Conservation (phyloP, 257 asterid species). For the Rehmannia glutinosa region DNA sequence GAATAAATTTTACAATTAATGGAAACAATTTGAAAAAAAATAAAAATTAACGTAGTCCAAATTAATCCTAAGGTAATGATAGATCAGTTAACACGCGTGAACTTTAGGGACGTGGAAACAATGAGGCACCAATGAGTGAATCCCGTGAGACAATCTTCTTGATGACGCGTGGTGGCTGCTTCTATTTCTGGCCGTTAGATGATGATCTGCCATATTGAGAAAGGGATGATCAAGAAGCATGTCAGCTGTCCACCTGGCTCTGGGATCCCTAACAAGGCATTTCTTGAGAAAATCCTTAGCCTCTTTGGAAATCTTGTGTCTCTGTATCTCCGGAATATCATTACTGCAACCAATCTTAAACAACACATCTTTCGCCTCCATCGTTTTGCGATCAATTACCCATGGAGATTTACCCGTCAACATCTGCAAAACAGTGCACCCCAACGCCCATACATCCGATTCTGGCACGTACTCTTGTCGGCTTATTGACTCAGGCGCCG, state of each 20-base stretch:
- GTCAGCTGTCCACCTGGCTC: conserved; percentile 5
- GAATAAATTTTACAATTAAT: too few species aligned
- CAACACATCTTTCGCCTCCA: conserved; percentile 1
- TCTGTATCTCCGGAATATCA: conserved; percentile 4
- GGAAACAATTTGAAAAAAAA: too few species aligned
- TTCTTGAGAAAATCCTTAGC: conserved; percentile 10
- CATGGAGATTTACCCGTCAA: conserved; percentile 19
- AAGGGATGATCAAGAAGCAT: conserved; percentile 18
- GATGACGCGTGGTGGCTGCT: neutral
- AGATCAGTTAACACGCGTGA: neutral
- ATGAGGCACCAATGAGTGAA: neutral
- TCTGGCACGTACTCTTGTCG: conserved; percentile 44
- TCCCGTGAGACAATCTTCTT: neutral
- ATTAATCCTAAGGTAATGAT: too few species aligned
- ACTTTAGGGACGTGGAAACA: neutral
- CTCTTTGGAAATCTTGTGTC: conserved; percentile 9
- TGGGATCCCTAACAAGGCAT: conserved; percentile 17
- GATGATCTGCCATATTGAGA: neutral
- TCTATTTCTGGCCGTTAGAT: neutral
- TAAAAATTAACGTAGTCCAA: too few species aligned
- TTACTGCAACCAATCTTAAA: conserved; percentile 9
- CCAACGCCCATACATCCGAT: conserved; percentile 80
- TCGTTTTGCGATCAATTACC: neutral
- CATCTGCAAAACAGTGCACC: conserved; percentile 37
- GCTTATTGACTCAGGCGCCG: conserved; percentile 84